phyloP scores from a whole-genome alignment of 441 rosid genomes.

The Melastoma candidum region DNA sequence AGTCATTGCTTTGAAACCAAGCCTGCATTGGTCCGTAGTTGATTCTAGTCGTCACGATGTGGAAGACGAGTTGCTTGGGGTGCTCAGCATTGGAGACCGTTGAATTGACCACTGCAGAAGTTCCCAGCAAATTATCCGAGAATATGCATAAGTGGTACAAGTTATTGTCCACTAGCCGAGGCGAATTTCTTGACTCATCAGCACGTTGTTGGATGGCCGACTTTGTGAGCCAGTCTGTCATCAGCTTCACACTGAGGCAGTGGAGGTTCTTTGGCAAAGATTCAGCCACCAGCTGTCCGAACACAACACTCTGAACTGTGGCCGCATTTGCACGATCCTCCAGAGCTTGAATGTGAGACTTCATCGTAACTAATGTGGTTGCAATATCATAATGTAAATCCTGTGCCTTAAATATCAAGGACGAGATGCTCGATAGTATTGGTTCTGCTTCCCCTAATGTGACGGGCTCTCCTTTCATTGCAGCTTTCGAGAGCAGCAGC shows the following conservation, averaged over 20 bases:
- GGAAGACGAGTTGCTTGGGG: conserved; percentile 88
- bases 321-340: conserved; percentile 94
- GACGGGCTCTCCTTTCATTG: conserved; percentile 70
- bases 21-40: conserved; percentile 85
- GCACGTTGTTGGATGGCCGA: conserved; percentile 43
- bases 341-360: conserved; percentile 87
- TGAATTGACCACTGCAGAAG: conserved; percentile 80
- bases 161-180: conserved; percentile 74
- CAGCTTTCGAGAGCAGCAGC: conserved; percentile 79
- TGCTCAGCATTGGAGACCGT: conserved; percentile 76
- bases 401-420: conserved; percentile 75
- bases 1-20: conserved; percentile 71
- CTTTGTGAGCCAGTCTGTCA: conserved; percentile 56
- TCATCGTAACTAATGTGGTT: conserved; percentile 77
- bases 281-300: conserved; percentile 36
- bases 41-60: conserved; percentile 63
- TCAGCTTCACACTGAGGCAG: conserved; percentile 65
- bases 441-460: conserved; percentile 64
- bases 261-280: conserved; percentile 11
- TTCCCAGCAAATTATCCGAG: conserved; percentile 72
- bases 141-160: conserved; percentile 92
- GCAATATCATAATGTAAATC: conserved; percentile 89
- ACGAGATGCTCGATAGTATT: conserved; percentile 52
- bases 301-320: conserved; percentile 58
- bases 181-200: conserved; percentile 61